Evolutionary conservation across 257 asterid genomes (phyloP), one percentile per base, ranked within the genome.

Genomic region (Cinchona pubescens): DNA sequence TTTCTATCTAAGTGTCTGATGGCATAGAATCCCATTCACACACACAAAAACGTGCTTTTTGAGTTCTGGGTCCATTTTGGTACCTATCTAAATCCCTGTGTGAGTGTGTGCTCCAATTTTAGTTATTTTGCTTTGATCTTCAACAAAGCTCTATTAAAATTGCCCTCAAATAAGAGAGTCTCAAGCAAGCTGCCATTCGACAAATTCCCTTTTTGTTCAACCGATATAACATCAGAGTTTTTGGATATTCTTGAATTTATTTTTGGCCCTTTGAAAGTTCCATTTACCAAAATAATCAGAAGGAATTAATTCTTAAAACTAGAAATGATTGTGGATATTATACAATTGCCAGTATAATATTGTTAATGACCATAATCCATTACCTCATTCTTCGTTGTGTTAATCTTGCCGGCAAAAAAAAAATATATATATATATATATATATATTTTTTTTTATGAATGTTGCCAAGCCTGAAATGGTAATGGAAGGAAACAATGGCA

Each of bases 401-500:
- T 48, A 48, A 15, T 48, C 55, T 48, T 48, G 55, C 55, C n/a
- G n/a, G n/a, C n/a, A n/a, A n/a, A n/a, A n/a, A n/a, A n/a, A n/a
- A n/a, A n/a, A n/a, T n/a, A n/a, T n/a, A n/a, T n/a, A n/a, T n/a
- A n/a, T n/a, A n/a, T n/a, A n/a, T n/a, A n/a, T n/a, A n/a, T n/a
- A n/a, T n/a, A n/a, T n/a, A n/a, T n/a, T n/a, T n/a, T n/a, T n/a
- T n/a, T n/a, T n/a, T n/a, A n/a, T n/a, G n/a, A n/a, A n/a, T 67
- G 58, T 12, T 43, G n/a, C 27, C n/a, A 11, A 19, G 25, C 30
- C 30, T n/a, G 43, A 40, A 67, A 37, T 12, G 40, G 56, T n/a
- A 25, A 68, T 27, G 73, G 34, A 46, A 51, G 29, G 42, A 67
- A n/a, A 69, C 27, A 29, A 68, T 68, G 73, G 27, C 15, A 45